Conservation (phyloP, 345 rosid species). For the Boechera divaricarpa region DNA sequence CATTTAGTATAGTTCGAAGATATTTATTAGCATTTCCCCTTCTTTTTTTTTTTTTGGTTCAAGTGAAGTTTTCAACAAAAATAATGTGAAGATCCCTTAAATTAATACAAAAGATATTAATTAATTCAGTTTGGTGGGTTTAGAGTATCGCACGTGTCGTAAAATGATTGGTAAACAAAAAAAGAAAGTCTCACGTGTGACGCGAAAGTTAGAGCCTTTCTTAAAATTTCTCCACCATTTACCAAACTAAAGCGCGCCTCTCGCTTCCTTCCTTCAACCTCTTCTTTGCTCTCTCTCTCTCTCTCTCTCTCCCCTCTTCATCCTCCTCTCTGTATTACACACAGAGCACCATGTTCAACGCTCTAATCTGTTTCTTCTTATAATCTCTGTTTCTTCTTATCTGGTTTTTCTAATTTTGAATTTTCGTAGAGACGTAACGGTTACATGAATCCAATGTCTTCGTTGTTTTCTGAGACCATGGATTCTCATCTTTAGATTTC, state of each 20-base stretch:
- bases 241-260: slow-evolving; percentile 46
- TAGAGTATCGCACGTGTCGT: neutral
- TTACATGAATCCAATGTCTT: slow-evolving; percentile 23
- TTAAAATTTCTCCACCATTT: slow-evolving; percentile 33
- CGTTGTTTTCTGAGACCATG: neutral
- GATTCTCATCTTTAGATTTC: slow-evolving; percentile 24
- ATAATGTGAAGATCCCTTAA: neutral
- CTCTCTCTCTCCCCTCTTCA: slow-evolving; percentile 10
- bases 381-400: neutral
- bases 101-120: neutral
- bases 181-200: slow-evolving; percentile 47
- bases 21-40: neutral
- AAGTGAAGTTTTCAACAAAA: slow-evolving; percentile 27
- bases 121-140: slow-evolving; percentile 11
- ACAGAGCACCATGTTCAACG: slow-evolving; percentile 20
- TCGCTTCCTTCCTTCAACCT: slow-evolving; percentile 38
- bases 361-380: slow-evolving; percentile 13
- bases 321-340: neutral
- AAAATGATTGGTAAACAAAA: slow-evolving; percentile 1
- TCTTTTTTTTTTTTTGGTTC: neutral
- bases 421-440: slow-evolving; percentile 34
- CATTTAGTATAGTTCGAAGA: neutral
- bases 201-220: slow-evolving; percentile 33
- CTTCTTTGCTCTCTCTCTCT: slow-evolving; percentile 4
- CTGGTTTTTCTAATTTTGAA: neutral